Evolutionary conservation across 2,329 filamentous ascomycete species (phyloP).

Genomic region (Bipolaris gigantea): DNA sequence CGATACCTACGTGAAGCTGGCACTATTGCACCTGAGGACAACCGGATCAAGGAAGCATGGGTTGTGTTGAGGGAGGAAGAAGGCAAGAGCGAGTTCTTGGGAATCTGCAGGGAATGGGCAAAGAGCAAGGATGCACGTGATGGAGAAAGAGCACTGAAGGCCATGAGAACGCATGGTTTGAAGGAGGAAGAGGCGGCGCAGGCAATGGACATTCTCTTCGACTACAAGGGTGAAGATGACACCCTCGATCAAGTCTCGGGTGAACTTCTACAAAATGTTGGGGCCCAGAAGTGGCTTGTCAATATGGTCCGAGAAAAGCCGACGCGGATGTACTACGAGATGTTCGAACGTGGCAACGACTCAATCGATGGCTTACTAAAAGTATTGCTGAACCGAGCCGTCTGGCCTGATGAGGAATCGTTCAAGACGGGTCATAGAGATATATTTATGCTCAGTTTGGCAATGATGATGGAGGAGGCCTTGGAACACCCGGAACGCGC

Average conservation of each 20-base stretch:
- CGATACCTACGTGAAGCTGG: conserved; percentile 50
- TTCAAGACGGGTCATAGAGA: conserved; percentile 57
- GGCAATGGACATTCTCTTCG: conserved; percentile 48
- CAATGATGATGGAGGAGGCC: conserved; percentile 86
- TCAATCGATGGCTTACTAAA: conserved; percentile 50
- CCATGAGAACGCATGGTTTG: conserved; percentile 36
- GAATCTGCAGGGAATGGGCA: conserved; percentile 43
- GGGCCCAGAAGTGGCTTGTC: conserved; percentile 48
- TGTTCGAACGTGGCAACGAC: conserved; percentile 52
- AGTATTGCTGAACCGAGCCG: conserved; percentile 46
- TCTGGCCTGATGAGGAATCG: conserved; percentile 47
- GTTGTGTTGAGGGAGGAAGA: conserved; percentile 46
- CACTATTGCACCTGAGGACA: conserved; percentile 47
- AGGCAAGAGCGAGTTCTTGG: conserved; percentile 38
- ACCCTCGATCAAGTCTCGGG: conserved; percentile 47
- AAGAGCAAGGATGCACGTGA: conserved; percentile 42
- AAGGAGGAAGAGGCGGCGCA: conserved; percentile 44
- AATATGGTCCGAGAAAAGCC: conserved; percentile 43
- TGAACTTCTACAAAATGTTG: conserved; percentile 39
- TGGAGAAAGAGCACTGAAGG: conserved; percentile 45
- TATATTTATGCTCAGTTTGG: conserved; percentile 75
- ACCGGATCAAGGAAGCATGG: conserved; percentile 47
- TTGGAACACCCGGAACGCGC: conserved; percentile 68
- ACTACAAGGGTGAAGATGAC: conserved; percentile 47
- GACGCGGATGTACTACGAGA: conserved; percentile 48